Evolutionary conservation across 2,329 filamentous ascomycete genomes (phyloP), one percentile per base, ranked within the genome.

Genomic region (Botrytis aclada): DNA sequence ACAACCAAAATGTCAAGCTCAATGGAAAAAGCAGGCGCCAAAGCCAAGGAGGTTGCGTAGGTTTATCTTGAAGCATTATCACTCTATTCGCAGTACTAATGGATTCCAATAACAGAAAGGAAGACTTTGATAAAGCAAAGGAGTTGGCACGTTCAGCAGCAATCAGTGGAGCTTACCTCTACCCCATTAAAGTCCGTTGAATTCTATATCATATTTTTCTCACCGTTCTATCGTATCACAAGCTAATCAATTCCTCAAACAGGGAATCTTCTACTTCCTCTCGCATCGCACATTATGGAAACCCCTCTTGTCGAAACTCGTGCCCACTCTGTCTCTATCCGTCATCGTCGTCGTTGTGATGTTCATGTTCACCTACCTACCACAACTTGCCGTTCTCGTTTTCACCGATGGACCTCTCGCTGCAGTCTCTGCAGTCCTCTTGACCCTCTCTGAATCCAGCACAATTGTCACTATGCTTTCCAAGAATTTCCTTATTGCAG

Each of bases 321-420:
- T 84, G 2, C 87, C 88, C 4, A 94, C 91, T 41, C 77, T 97
- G 69, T 86, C 87, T 1, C 87, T 97, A 3, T 94, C 93, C 22
- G 82, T 90, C 16, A 88, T 88, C 62, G 90, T 98, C 63, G 90
- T 95, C 1, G 85, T 86, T 18, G 85, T 88, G 81, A 97, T 98
- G 93, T 98, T 98, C 83, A 84, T 92, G 77, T 90, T 98, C 80
- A 92, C 94, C 66, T 98, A 97, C 81, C 80, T 90, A 14, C 95
- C 95, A 0, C 95, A 98, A 84, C 88, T 94, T 37, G 92, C 94
- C 0, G 82, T 97, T 22, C 87, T 97, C 62, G 87, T 94, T 69
- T 90, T 98, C 78, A 92, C 97, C 75, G 95, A 94, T 76, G 95
- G 95, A 0, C 95, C 93, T 0, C 83, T 95, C 7, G 92, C 93